phyloP scores from a whole-genome alignment of 148 eudicot genomes.

The Fagopyrum homotropicum region DNA sequence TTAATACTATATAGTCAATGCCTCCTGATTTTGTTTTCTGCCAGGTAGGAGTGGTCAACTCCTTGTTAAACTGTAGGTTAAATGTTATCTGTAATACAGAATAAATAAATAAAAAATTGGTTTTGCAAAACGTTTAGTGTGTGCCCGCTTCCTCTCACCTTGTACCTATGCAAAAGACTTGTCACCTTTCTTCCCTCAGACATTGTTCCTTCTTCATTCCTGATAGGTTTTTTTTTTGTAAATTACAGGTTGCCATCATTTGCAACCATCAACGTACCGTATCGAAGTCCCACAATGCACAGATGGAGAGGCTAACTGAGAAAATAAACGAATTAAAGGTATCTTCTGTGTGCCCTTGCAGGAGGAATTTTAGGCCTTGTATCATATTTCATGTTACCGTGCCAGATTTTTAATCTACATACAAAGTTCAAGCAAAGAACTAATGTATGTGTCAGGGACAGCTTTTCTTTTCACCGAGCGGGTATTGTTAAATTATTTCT shows the following conservation, averaged over 20 bases:
- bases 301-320: slow-evolving; percentile 57
- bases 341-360: background rate
- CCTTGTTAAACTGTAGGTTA: too few species aligned
- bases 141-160: background rate
- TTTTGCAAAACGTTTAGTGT: background rate
- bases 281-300: slow-evolving; percentile 78
- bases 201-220: background rate
- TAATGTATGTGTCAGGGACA: background rate
- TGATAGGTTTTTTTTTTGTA: background rate
- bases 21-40: too few species aligned
- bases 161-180: background rate
- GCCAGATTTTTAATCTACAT: too few species aligned
- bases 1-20: too few species aligned
- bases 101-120: background rate
- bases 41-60: too few species aligned
- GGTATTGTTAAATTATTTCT: background rate
- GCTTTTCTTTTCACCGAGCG: background rate
- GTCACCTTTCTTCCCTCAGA: background rate
- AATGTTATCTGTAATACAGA: too few species aligned
- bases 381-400: too few species aligned
- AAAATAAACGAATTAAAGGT: slow-evolving; percentile 86
- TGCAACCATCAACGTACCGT: slow-evolving; percentile 98
- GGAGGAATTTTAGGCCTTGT: too few species aligned
- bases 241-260: slow-evolving; percentile 87
- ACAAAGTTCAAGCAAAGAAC: too few species aligned